These are phyloP conservation scores for Monosporascus sp. DNA, from an alignment of 2,329 filamentous ascomycete species.

Conservation along the genomic window DNA sequence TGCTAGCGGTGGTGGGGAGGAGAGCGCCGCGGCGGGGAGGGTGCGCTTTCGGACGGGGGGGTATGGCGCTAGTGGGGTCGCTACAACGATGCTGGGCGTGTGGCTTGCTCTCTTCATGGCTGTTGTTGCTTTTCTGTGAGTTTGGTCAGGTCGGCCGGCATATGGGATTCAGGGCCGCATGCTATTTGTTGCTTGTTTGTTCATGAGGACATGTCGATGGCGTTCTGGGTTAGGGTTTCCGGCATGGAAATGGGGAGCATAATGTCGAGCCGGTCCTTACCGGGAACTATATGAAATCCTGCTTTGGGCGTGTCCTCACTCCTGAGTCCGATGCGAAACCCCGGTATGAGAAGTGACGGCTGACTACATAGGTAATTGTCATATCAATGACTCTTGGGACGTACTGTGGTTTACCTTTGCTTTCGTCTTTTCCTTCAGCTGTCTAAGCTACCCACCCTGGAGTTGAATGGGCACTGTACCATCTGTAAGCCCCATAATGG, in stretches of 20 bases:
- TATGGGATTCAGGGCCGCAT: background rate
- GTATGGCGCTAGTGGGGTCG: background rate
- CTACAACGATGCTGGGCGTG: background rate
- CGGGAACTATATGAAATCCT: background rate
- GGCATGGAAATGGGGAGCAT: background rate
- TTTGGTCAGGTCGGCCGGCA: background rate
- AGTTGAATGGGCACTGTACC: too few species aligned
- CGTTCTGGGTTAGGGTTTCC: too few species aligned
- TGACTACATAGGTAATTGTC: background rate
- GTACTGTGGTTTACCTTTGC: background rate
- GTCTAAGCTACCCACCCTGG: too few species aligned
- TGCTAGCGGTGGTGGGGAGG: background rate
- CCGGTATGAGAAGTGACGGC: background rate
- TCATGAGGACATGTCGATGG: too few species aligned
- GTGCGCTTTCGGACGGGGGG: background rate
- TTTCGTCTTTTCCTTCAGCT: background rate
- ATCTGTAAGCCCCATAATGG: too few species aligned
- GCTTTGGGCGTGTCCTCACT: too few species aligned
- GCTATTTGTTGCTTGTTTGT: too few species aligned
- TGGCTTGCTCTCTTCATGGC: background rate
- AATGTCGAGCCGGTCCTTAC: background rate
- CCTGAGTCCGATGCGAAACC: too few species aligned
- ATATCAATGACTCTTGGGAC: background rate
- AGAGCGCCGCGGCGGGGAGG: background rate
- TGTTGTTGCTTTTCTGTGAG: background rate